Conservation (phyloP, 345 rosid genomes). For the Sisymbrium altissimum region DNA sequence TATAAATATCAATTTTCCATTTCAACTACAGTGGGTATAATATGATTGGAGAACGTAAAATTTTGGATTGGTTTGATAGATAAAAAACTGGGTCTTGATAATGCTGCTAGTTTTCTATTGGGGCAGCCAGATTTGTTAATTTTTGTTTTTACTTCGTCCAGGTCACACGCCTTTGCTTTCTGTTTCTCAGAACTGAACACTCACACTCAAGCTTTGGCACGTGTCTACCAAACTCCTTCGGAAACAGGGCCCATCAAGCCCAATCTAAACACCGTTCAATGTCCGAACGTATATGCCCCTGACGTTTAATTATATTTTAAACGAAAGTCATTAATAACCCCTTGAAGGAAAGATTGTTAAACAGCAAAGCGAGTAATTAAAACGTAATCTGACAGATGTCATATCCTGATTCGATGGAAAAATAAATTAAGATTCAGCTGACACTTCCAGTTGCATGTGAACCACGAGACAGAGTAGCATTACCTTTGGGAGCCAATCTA, state of each 20-base stretch:
- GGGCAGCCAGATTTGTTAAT: constrained; percentile 24
- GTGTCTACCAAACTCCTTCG: neutral
- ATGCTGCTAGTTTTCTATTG: constrained; percentile 23
- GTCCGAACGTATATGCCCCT: constrained; percentile 9
- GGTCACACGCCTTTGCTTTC: constrained; percentile 18
- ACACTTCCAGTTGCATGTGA: constrained; percentile 17
- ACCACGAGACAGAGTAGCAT: constrained; percentile 21
- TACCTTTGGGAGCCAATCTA: neutral
- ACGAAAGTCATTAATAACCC: constrained; percentile 14
- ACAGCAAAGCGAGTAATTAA: constrained; percentile 11
- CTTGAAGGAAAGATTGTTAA: neutral
- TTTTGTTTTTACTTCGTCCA: constrained; percentile 26
- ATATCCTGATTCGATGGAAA: neutral
- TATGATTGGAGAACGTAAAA: neutral
- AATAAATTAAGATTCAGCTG: constrained; percentile 7
- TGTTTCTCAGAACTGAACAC: constrained; percentile 13
- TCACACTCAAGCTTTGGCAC: constrained; percentile 10
- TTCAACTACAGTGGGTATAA: neutral
- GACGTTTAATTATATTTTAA: neutral
- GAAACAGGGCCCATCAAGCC: constrained; percentile 26
- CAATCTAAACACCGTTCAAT: constrained; percentile 11
- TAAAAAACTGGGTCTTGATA: neutral
- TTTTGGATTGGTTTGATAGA: neutral
- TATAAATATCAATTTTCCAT: neutral
- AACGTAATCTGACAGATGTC: constrained; percentile 14